Conservation (phyloP, 208 protist genomes). For the Trypanosoma theileri region DNA sequence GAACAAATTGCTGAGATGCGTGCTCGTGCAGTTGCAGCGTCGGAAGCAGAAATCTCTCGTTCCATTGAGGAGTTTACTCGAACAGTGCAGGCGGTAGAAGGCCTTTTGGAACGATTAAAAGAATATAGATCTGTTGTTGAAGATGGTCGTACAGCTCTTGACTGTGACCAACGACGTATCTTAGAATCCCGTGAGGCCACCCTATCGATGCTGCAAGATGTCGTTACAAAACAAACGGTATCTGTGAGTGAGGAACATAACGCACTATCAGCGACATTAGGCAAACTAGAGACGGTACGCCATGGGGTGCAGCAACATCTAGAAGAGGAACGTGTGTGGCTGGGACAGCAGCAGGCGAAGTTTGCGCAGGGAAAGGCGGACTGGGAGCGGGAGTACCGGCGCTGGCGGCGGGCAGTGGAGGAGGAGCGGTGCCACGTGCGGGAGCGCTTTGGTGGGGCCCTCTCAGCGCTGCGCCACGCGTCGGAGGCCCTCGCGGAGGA, state of each 20-base stretch:
- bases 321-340: conserved; percentile 59
- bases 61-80: conserved; percentile 40
- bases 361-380: conserved; percentile 41
- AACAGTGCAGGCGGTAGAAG: conserved; percentile 36
- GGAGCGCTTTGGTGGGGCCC: conserved; percentile 49
- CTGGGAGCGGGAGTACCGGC: conserved; percentile 76
- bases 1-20: conserved; percentile 57
- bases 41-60: conserved; percentile 43
- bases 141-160: conserved; percentile 34
- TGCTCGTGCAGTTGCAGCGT: conserved; percentile 33
- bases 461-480: conserved; percentile 44
- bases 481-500: conserved; percentile 45
- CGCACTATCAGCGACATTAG: conserved; percentile 40
- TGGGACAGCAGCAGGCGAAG: conserved; percentile 57
- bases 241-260: conserved; percentile 47
- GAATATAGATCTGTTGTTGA: conserved; percentile 53
- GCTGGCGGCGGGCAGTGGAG: conserved; percentile 67
- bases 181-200: conserved; percentile 37
- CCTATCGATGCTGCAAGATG: conserved; percentile 40
- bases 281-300: conserved; percentile 43
- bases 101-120: conserved; percentile 40
- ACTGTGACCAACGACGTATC: conserved; percentile 34
- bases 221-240: conserved; percentile 48
- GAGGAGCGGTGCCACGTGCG: conserved; percentile 52
- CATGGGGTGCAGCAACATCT: conserved; percentile 59